Base-by-base conservation (phyloP, 2,329 filamentous ascomycete genomes). In the Dactylellina drechsleri region DNA sequence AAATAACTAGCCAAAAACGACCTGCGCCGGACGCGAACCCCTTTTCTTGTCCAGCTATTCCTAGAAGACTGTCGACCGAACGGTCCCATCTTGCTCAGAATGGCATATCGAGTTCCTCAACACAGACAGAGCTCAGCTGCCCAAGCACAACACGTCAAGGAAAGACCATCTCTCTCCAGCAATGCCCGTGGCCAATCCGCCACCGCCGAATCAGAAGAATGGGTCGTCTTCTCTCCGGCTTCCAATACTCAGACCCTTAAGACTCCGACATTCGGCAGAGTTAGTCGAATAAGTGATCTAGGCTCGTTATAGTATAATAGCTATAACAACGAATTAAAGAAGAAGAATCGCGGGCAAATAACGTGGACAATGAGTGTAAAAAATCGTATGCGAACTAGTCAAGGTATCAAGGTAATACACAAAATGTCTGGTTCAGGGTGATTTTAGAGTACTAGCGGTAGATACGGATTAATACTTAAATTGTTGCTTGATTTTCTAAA, bases 161-260 rank as follows among this genome's bases (percentile, higher is more conserved):
- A 72, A 5, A 41, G 68, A 47, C 56, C 68, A n/a, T 53, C 65
- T 28, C 62, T 68, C 47, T 45, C 64, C 15, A 41, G 28, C 64
- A 58, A 50, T 40, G 65, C 64, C 58, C 52, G 68, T 15, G 64
- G 65, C 36, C 64, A 60, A 45, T 68, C 71, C 18, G 60, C 64
- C 40, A 67, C 65, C 71, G 71, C 73, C n/a, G 78, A 78, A 56
- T 74, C 76, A 2, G 78, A 95, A 82, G 94, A 96, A 87, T 99
- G 95, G 95, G 91, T 98, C 65, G 88, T 99, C 77, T 99, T 99
- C 84, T 92, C 93, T 6, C 92, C 92, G 1, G 85, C 86, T 6
- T 89, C 89, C 72, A 84, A 85, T 40, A 83, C 83, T 56, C 87
- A 86, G 2, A 90, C 91, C 18, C 86, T 86, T 8, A 89, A 89